Conservation (phyloP, 1,139 yeast species). For the Sporopachydermia cereana region DNA sequence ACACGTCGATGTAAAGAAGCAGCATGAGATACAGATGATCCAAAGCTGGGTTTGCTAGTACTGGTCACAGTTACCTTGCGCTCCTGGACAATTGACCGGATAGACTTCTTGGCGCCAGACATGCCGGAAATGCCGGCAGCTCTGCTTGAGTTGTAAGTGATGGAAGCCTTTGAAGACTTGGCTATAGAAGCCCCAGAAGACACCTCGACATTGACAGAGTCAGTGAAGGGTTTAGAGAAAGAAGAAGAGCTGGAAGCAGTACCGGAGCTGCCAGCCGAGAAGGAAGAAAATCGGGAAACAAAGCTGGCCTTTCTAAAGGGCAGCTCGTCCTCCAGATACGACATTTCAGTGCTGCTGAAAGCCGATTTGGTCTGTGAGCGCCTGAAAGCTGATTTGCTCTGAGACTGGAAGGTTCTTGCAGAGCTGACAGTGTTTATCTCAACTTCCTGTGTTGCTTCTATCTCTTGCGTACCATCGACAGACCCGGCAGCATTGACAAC, state of each 20-base stretch:
- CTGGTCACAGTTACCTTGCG: not conserved
- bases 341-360: conserved; percentile 11
- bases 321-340: conserved; percentile 5
- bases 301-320: not conserved
- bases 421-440: not conserved
- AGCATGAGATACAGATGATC: too few species aligned
- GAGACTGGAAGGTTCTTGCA: not conserved
- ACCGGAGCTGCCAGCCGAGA: not conserved
- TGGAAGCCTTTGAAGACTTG: not conserved
- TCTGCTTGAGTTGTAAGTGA: not conserved
- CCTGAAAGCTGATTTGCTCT: conserved; percentile 14
- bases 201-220: not conserved
- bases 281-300: not conserved
- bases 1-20: not conserved
- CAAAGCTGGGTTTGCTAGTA: too few species aligned
- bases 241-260: not conserved
- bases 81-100: conserved; percentile 3
- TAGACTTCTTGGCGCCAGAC: not conserved
- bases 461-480: not conserved
- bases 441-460: not conserved
- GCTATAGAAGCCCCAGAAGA: conserved; percentile 4
- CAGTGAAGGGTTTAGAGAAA: not conserved
- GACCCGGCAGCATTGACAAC: not conserved
- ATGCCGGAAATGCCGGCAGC: not conserved
- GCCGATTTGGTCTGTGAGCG: conserved; percentile 22